Conservation (phyloP, 2,329 filamentous ascomycete genomes). For the Penicillium crustosum region DNA sequence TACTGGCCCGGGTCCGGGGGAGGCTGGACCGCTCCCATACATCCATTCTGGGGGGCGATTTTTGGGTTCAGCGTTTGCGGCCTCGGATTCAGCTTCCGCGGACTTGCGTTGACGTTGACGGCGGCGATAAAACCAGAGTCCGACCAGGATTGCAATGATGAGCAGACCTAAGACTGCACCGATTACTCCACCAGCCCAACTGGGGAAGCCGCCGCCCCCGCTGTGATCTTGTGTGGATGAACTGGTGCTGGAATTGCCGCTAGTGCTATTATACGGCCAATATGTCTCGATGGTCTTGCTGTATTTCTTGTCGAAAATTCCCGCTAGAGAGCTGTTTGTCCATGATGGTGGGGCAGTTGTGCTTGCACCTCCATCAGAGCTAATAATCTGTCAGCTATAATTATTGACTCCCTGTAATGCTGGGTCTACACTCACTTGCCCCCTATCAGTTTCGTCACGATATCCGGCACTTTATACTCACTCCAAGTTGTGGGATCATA, state of each 20-base stretch:
- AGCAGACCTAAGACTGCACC: conserved; percentile 27
- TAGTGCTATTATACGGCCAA: conserved; percentile 56
- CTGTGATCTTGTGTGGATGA: conserved; percentile 11
- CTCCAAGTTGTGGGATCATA: conserved; percentile 19
- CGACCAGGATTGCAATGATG: conserved; percentile 12
- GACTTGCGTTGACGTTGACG: conserved; percentile 4
- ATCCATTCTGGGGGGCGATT: not conserved
- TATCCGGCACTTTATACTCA: conserved; percentile 16
- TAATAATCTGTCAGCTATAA: conserved; percentile 13
- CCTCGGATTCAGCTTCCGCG: not conserved
- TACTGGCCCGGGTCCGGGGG: not conserved
- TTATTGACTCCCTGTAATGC: no score
- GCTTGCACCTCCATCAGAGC: conserved; percentile 35
- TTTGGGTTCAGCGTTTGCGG: not conserved
- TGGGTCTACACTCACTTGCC: conserved; percentile 30
- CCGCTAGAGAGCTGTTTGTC: conserved; percentile 49
- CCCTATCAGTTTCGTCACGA: conserved; percentile 34
- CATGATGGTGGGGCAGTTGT: conserved; percentile 41
- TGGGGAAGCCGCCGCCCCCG: conserved; percentile 44
- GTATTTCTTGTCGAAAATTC: conserved; percentile 59
- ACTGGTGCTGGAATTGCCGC: conserved; percentile 12
- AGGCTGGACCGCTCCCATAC: conserved; percentile 1
- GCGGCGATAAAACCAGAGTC: conserved; percentile 22
- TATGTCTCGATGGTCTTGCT: conserved; percentile 55
- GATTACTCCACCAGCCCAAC: conserved; percentile 59